Conservation (phyloP, 768 basidiomycete species). For the Serpula lacrymans region DNA sequence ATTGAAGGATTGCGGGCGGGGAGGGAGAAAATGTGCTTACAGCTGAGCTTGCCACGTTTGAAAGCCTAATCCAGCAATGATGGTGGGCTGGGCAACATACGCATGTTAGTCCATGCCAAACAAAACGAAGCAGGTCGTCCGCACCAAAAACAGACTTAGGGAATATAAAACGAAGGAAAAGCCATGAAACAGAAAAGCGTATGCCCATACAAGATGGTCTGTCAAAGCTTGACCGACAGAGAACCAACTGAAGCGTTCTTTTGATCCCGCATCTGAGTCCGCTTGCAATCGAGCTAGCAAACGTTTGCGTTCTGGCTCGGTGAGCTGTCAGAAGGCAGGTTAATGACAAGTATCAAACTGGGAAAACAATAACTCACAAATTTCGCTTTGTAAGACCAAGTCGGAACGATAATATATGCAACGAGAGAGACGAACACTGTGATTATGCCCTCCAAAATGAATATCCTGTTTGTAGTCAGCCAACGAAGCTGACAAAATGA, state of each 20-base stretch:
- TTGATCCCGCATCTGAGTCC: slow-evolving; percentile 52
- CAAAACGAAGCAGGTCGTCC: slow-evolving; percentile 8
- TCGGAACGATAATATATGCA: slow-evolving; percentile 55
- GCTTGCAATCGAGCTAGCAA: slow-evolving; percentile 46
- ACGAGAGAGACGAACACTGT: slow-evolving; percentile 45
- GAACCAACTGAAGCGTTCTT: slow-evolving; percentile 55
- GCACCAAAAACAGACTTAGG: slow-evolving; percentile 54
- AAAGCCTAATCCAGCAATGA: slow-evolving; percentile 56
- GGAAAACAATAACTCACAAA: slow-evolving; percentile 37
- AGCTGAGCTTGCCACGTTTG: slow-evolving; percentile 59
- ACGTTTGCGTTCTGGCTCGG: slow-evolving; percentile 45
- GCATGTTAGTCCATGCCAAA: not conserved
- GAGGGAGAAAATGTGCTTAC: slow-evolving; percentile 26
- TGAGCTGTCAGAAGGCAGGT: slow-evolving; percentile 34
- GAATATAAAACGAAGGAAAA: slow-evolving; percentile 59
- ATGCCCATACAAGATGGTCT: slow-evolving; percentile 59
- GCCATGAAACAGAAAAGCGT: slow-evolving; percentile 59
- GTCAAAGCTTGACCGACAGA: slow-evolving; percentile 54
- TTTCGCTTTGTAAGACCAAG: slow-evolving; percentile 55
- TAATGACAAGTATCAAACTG: not conserved
- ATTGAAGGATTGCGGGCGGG: not conserved
- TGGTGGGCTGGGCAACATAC: slow-evolving; percentile 44
- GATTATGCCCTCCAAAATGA: slow-evolving; percentile 53
- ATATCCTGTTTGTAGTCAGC: slow-evolving; percentile 40
- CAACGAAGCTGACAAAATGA: not conserved